A percentile compares a stretch with the other conserved stretches of the same genome.
Evolutionary conservation across 148 eudicot genomes (phyloP).

Genomic region (Rhododendron ovatum): DNA sequence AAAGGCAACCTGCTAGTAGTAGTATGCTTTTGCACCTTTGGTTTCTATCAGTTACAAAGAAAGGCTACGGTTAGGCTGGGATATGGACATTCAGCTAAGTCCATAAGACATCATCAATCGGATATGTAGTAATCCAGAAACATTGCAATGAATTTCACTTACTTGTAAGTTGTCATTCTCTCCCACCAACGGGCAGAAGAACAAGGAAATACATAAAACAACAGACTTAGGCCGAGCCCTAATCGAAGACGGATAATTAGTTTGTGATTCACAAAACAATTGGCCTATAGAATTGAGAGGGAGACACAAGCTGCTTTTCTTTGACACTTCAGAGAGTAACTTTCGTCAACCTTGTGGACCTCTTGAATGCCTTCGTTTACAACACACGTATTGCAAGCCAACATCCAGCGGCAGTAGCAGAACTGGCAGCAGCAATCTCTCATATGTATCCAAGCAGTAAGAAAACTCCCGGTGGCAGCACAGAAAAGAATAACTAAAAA

Average conservation of each 20-base stretch:
- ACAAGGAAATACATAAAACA: background rate
- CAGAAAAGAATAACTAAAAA: conserved; percentile 23
- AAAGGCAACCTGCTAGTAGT: background rate
- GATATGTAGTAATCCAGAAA: background rate
- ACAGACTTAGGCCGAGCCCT: background rate
- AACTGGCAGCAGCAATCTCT: background rate
- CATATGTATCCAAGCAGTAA: conserved; percentile 9
- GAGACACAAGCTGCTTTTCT: conserved; percentile 4
- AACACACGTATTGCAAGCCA: background rate
- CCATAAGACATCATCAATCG: background rate
- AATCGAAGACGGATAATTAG: background rate
- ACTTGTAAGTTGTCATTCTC: background rate
- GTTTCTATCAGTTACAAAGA: background rate
- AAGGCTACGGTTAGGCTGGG: background rate
- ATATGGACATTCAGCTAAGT: background rate
- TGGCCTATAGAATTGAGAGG: background rate
- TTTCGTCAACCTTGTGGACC: conserved; percentile 7
- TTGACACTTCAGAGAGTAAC: background rate
- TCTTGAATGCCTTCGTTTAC: background rate
- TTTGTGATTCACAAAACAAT: conserved; percentile 3
- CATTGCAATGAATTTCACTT: background rate
- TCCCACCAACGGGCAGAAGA: background rate
- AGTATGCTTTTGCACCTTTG: background rate
- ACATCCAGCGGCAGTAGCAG: conserved; percentile 4
- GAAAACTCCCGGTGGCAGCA: background rate